Base-by-base conservation (phyloP, 768 basidiomycete species). In the Candolleomyces eurysporus region DNA sequence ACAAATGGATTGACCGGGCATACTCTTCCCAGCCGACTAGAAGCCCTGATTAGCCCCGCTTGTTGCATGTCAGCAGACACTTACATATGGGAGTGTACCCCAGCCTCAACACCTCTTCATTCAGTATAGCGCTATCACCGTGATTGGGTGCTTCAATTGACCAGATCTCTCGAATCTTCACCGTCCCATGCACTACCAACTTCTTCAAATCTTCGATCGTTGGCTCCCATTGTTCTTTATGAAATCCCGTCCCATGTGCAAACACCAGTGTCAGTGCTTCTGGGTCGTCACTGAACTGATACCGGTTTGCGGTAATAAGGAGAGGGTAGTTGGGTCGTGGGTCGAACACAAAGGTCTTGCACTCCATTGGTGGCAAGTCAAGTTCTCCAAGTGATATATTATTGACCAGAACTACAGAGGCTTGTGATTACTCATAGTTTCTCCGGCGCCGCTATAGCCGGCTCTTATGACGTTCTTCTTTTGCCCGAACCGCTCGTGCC, bases 401-500 rank as follows among this genome's bases (percentile, higher is more conserved):
- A 32, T 32, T n/a, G n/a, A n/a, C n/a, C n/a, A 9, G 32, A 32
- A 32, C 9, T 32, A 32, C 39, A 36, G 16, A 4, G 39, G 31
- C 54, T 40, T 36, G 36, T 36, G 36, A 55, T 42, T 57, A 45
- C 26, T 17, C 26, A 26, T 26, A 26, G n/a, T n/a, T 21, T n/a
- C 17, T 19, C 13, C n/a, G n/a, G 9, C 14, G 26, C 11, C 16
- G 46, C 31, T 59, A 59, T 31, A 59, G 21, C 50, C 50, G 50
- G 50, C 31, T 26, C 39, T 63, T 52, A 22, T 81, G 76, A 48
- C 79, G 72, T 52, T 69, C 68, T 64, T 74, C 75, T 59, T 79
- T 78, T 16, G 90, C 86, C 59, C 83, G 75, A 61, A 89, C 73
- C 10, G 93, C 94, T 61, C 83, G 82, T 0, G 90, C 93, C 1